Base-by-base conservation (phyloP, 148 eudicot genomes). In the Camellia granthamiana region DNA sequence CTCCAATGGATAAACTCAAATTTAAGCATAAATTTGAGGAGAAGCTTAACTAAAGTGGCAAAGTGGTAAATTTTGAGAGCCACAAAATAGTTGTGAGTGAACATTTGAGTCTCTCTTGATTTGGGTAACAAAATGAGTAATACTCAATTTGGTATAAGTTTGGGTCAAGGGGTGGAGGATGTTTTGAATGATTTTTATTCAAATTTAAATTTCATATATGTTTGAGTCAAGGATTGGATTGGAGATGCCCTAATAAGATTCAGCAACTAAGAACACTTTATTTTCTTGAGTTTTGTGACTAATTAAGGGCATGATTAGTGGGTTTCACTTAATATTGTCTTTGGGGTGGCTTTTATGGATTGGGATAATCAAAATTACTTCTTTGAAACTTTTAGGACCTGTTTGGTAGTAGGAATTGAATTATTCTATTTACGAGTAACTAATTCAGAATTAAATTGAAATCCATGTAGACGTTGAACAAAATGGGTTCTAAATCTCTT, bases 251-350 rank as follows among this genome's bases (percentile, higher is more conserved):
- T 69, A 16, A 1, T 44, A 6, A 69, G 73, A 69, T n/a, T 43
- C 11, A 15, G 11, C 15, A 43, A 43, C 52, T 44, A 69, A 44
- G 16, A 19, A 14, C 6, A 60, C 5, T 60, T 4, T 60, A 5
- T 15, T 47, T 72, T 21, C 30, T 72, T 23, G 41, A 52, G 58
- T 72, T 72, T 72, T 49, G 60, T 72, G 75, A 72, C 60, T n/a
- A 15, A 72, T 0, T 8, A 51, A 10, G 23, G 41, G 10, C 1
- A 2, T 21, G 8, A 14, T 43, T 46, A 72, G 18, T 72, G 14
- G 14, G 60, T 49, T 6, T 46, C 38, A 56, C 60, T 56, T 56
- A 10, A 15, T 52, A 42, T 51, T 49, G 23, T 21, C 30, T 16
- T 55, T 21, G 30, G 6, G 18, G 21, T 70, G 30, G 74, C 43